These are phyloP conservation scores for Crithidia bombi DNA, from an alignment of 208 protist species.

Conservation along the genomic window DNA sequence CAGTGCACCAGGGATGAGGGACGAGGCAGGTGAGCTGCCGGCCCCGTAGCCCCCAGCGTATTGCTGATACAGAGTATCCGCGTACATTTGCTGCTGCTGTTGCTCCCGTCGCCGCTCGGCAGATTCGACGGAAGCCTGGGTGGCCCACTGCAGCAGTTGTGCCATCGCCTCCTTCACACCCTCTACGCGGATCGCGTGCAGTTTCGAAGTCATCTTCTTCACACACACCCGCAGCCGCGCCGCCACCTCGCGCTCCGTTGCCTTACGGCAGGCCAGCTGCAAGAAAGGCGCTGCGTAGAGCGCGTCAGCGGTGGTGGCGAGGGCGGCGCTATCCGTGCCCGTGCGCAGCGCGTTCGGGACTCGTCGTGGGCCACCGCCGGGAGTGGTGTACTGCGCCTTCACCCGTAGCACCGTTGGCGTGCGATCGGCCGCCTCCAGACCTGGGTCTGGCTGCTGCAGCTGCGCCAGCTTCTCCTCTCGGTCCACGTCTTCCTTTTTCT, in stretches of 20 bases:
- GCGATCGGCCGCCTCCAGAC: constrained; percentile 12
- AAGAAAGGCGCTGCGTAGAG: constrained; percentile 63
- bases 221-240: constrained; percentile 51
- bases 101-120: constrained; percentile 28
- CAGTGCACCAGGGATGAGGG: neutral
- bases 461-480: constrained; percentile 14
- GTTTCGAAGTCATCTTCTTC: constrained; percentile 66
- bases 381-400: constrained; percentile 24
- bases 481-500: constrained; percentile 23
- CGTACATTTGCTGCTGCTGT: constrained; percentile 6
- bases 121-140: constrained; percentile 60
- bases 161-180: constrained; percentile 63
- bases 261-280: constrained; percentile 52
- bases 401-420: constrained; percentile 15
- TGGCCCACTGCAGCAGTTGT: constrained; percentile 51
- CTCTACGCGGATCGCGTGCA: constrained; percentile 58
- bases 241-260: constrained; percentile 56
- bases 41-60: neutral
- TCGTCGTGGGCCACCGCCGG: constrained; percentile 1
- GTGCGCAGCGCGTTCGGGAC: constrained; percentile 30
- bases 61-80: neutral
- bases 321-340: constrained; percentile 10
- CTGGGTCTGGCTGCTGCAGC: constrained; percentile 16
- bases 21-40: neutral
- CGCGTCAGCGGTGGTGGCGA: constrained; percentile 17